Conservation (phyloP, 2,329 filamentous ascomycete genomes). For the Ophiosphaerella korrae region DNA sequence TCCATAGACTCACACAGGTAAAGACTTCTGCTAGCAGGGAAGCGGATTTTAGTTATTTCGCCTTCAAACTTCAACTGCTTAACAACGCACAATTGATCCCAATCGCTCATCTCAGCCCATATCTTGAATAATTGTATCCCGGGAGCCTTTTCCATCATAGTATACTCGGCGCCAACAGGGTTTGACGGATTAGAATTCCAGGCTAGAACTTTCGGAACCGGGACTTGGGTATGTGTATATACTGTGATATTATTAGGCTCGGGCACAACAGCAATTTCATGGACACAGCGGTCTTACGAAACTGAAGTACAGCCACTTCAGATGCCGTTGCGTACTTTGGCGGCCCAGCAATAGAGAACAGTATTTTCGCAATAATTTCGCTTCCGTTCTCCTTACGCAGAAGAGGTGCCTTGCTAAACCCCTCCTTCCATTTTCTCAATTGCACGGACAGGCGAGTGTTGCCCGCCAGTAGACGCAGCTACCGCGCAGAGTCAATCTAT, state of each 20-base stretch:
- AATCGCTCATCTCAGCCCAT: conserved; percentile 35
- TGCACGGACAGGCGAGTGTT: conserved; percentile 22
- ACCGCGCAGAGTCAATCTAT: conserved; percentile 33
- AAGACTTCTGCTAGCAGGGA: conserved; percentile 38
- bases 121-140: conserved; percentile 32
- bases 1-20: conserved; percentile 29
- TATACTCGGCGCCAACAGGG: conserved; percentile 42
- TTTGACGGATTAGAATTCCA: conserved; percentile 34
- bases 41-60: conserved; percentile 25
- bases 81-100: conserved; percentile 28
- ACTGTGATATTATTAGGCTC: conserved; percentile 24
- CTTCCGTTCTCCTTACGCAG: conserved; percentile 25
- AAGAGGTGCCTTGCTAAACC: conserved; percentile 34
- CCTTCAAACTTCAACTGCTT: conserved; percentile 32
- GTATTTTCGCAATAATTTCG: conserved; percentile 22
- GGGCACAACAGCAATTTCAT: conserved; percentile 4
- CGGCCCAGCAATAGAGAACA: conserved; percentile 38
- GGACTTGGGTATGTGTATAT: conserved; percentile 23
- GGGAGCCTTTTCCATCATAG: conserved; percentile 41
- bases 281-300: neutral
- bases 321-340: conserved; percentile 41
- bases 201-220: conserved; percentile 34
- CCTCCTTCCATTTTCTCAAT: conserved; percentile 42
- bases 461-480: conserved; percentile 19
- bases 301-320: conserved; percentile 44